Conservation (phyloP, 2,329 filamentous ascomycete species). For the Nectriaceae sp. region DNA sequence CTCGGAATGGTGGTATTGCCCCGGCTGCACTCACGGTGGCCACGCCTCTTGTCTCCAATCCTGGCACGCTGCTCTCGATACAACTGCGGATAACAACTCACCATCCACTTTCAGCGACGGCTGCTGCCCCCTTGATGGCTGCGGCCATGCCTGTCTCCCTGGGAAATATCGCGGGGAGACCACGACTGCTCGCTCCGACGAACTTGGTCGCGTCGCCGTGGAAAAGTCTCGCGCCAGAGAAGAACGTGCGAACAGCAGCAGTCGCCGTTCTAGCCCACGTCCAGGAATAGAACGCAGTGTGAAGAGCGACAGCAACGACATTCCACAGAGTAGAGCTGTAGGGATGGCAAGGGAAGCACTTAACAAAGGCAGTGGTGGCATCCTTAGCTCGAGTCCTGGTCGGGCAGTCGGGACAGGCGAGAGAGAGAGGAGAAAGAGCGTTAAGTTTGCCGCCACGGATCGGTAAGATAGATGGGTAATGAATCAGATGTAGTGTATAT, state of each 20-base stretch:
- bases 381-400: constrained; percentile 55
- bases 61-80: constrained; percentile 52
- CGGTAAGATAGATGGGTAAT: too few relatives aligned
- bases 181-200: constrained; percentile 48
- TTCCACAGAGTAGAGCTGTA: constrained; percentile 61
- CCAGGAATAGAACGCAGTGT: constrained; percentile 28
- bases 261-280: constrained; percentile 32
- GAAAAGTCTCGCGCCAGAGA: constrained; percentile 37
- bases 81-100: constrained; percentile 14
- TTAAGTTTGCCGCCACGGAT: constrained; percentile 58
- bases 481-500: too few relatives aligned
- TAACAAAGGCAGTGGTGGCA: constrained; percentile 35
- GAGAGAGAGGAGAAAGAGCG: constrained; percentile 62
- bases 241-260: constrained; percentile 24
- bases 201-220: constrained; percentile 50
- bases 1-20: constrained; percentile 63
- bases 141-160: constrained; percentile 63
- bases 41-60: constrained; percentile 60
- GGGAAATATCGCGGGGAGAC: constrained; percentile 55
- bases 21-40: constrained; percentile 63
- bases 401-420: constrained; percentile 38
- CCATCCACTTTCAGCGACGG: constrained; percentile 49
- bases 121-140: constrained; percentile 66
- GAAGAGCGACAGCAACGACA: constrained; percentile 53
- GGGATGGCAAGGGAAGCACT: constrained; percentile 59